These are phyloP conservation scores for Glomus cerebriforme DNA, from an alignment of 192 early-diverging fungal genomes.

Conservation along the genomic window DNA sequence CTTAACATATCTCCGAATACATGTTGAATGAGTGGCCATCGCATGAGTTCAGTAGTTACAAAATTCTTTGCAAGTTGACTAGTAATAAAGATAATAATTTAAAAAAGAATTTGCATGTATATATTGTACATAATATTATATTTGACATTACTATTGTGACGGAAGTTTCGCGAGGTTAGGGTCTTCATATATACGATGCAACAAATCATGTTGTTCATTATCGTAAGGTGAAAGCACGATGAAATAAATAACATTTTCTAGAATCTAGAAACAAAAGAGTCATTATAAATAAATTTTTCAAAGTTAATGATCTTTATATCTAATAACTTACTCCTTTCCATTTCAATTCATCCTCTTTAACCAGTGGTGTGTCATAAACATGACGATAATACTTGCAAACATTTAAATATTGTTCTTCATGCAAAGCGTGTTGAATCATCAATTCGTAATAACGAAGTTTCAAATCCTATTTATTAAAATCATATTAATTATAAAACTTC, in stretches of 20 bases:
- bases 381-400: conserved; percentile 92
- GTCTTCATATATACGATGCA: conserved; percentile 85
- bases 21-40: conserved; percentile 93
- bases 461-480: conserved; percentile 61
- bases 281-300: conserved; percentile 9
- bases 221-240: conserved; percentile 89
- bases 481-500: background rate
- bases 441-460: conserved; percentile 96
- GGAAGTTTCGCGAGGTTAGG: conserved; percentile 73
- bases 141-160: conserved; percentile 77
- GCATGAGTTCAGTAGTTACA: conserved; percentile 89
- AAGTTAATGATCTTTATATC: background rate
- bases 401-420: conserved; percentile 88
- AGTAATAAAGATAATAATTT: background rate
- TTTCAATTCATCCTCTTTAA: conserved; percentile 76
- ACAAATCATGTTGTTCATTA: conserved; percentile 94
- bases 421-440: conserved; percentile 93
- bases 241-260: conserved; percentile 84
- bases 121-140: too few relatives aligned
- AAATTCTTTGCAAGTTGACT: conserved; percentile 88
- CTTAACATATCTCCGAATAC: conserved; percentile 80
- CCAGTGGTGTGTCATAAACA: conserved; percentile 82
- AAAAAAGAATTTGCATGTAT: too few relatives aligned
- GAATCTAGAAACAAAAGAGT: conserved; percentile 46
- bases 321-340: conserved; percentile 63